Evolutionary conservation across 768 basidiomycete genomes (phyloP).

Genomic region (Sutorius australiensis): DNA sequence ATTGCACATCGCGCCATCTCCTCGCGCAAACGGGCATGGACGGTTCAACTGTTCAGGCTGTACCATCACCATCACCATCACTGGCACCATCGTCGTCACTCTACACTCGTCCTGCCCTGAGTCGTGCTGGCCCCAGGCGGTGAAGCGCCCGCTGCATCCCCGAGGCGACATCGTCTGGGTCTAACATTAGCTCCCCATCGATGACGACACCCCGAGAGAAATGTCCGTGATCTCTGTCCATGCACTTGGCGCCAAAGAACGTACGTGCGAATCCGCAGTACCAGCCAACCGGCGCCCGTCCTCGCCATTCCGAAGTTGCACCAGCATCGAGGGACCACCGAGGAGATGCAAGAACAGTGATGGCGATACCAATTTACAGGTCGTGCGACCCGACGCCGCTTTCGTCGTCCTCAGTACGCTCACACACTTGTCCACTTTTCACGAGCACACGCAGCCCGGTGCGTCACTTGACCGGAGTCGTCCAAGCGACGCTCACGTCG

Average conservation of each 20-base stretch:
- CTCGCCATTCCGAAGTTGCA: too few relatives aligned
- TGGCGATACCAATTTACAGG: too few relatives aligned
- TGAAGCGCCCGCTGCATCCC: neutral
- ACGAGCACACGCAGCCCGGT: too few relatives aligned
- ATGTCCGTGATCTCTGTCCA: neutral
- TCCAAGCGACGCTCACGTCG: constrained; percentile 7
- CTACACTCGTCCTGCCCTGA: neutral
- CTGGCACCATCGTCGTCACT: neutral
- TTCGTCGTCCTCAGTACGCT: too few relatives aligned
- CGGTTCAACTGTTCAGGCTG: neutral
- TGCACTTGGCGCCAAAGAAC: neutral
- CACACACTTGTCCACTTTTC: too few relatives aligned
- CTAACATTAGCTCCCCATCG: neutral
- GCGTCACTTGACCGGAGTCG: neutral
- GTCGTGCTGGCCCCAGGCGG: neutral
- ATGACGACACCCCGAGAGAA: neutral
- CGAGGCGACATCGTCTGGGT: neutral
- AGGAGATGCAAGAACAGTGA: too few relatives aligned
- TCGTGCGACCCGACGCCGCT: too few relatives aligned
- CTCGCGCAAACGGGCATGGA: neutral
- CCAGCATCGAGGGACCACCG: too few relatives aligned
- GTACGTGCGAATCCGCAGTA: neutral
- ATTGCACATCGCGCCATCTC: neutral
- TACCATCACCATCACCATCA: neutral
- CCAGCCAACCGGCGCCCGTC: too few relatives aligned